Evolutionary conservation across 75 land plant species (phyloP).

Genomic region (Selaginella tamariscina): DNA sequence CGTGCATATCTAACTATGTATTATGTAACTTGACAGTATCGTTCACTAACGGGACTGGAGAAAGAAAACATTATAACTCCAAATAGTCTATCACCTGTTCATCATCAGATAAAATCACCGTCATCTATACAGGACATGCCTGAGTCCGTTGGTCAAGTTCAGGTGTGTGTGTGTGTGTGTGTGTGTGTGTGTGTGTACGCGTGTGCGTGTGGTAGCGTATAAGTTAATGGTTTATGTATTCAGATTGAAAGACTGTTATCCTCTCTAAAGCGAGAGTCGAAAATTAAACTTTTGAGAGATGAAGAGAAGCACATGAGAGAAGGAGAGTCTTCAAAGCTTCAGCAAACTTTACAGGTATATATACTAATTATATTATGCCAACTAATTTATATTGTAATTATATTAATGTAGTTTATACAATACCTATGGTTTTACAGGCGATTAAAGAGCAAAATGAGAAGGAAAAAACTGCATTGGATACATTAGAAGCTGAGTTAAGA

Average conservation of each 20-base stretch:
- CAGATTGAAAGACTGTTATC: background rate
- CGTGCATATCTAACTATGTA: too few species aligned
- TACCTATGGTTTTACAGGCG: too few species aligned
- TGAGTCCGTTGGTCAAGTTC: too few species aligned
- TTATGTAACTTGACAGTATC: background rate
- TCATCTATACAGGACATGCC: too few species aligned
- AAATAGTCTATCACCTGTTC: background rate
- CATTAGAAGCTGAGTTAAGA: constrained; percentile 48
- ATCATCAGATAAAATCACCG: background rate
- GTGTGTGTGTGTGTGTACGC: too few species aligned
- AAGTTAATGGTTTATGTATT: too few species aligned
- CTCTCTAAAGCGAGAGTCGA: background rate
- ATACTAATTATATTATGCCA: too few species aligned
- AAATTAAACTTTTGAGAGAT: background rate
- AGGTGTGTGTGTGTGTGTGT: too few species aligned
- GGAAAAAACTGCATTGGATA: constrained; percentile 47
- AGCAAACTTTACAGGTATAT: background rate
- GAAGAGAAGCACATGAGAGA: background rate
- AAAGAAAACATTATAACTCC: background rate
- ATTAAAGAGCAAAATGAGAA: constrained; percentile 40
- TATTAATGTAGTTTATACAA: too few species aligned
- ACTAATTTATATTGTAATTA: too few species aligned
- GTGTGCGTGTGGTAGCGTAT: too few species aligned
- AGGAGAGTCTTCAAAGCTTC: background rate
- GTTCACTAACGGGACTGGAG: background rate